These are phyloP conservation scores for Triticum turgidum DNA, from an alignment of 176 grass and related monocot species.

Conservation along the genomic window DNA sequence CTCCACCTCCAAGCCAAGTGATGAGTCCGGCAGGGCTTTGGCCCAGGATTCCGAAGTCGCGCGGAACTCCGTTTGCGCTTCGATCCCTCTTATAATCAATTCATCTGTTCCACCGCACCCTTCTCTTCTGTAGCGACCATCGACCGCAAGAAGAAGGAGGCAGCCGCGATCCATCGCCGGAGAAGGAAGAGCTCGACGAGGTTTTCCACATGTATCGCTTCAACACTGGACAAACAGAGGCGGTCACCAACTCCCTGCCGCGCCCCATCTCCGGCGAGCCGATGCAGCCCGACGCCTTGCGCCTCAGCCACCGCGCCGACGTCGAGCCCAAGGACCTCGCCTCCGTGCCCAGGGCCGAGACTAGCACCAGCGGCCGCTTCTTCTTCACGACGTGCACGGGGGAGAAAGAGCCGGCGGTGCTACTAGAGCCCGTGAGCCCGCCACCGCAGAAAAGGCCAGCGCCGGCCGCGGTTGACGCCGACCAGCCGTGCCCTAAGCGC, in stretches of 20 bases:
- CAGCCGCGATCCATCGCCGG: not conserved
- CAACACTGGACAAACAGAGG: not conserved
- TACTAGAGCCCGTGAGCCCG: not conserved
- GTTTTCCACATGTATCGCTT: not conserved
- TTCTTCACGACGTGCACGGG: not conserved
- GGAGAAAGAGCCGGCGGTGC: not conserved
- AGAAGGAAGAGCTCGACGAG: not conserved
- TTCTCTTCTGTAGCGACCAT: not conserved
- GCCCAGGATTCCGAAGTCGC: not conserved
- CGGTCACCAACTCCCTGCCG: not conserved
- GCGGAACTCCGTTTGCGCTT: not conserved
- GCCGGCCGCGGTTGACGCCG: not conserved
- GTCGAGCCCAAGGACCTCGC: slow-evolving; percentile 8
- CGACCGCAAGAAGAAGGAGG: not conserved
- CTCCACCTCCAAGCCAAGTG: too few species aligned
- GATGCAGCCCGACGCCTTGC: not conserved
- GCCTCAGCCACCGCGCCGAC: not conserved
- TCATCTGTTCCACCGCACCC: not conserved
- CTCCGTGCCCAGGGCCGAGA: not conserved
- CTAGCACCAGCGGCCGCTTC: not conserved
- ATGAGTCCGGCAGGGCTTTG: not conserved
- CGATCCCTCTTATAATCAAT: not conserved
- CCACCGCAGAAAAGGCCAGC: not conserved
- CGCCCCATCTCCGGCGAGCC: slow-evolving; percentile 13
- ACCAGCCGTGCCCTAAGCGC: not conserved